phyloP scores from a whole-genome alignment of 306 rosid genomes.

The Abrus pulchellus region DNA sequence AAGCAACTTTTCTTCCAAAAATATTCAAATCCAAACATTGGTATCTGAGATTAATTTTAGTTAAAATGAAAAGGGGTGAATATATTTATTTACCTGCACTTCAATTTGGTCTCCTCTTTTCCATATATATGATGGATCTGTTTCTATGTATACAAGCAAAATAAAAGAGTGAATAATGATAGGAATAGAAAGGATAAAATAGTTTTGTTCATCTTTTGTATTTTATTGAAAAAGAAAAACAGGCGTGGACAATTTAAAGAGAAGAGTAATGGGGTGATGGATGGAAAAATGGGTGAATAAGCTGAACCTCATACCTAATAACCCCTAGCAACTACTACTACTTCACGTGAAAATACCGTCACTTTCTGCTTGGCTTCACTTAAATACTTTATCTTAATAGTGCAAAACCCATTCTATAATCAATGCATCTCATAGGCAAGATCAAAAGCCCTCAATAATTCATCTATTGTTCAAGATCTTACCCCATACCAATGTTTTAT shows the following conservation, averaged over 20 bases:
- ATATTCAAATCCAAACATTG: too few relatives aligned
- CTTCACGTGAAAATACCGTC: conserved; percentile 60
- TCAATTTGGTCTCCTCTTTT: too few relatives aligned
- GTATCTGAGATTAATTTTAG: too few relatives aligned
- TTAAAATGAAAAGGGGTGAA: too few relatives aligned
- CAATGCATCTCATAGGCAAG: conserved; percentile 31
- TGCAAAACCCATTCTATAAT: conserved; percentile 37
- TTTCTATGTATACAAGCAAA: too few relatives aligned
- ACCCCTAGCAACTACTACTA: not conserved
- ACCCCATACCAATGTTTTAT: not conserved
- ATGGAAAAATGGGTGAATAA: conserved; percentile 13
- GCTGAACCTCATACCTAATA: conserved; percentile 11
- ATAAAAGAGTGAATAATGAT: too few relatives aligned
- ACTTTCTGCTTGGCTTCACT: conserved; percentile 62
- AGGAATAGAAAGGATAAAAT: too few relatives aligned
- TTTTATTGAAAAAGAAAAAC: not conserved
- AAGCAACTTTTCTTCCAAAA: too few relatives aligned
- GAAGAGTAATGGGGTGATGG: conserved; percentile 36
- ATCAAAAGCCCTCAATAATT: conserved; percentile 37
- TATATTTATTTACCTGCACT: not conserved
- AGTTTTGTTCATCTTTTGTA: too few relatives aligned
- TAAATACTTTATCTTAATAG: conserved; percentile 13
- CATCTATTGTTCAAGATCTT: conserved; percentile 22
- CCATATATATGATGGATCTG: too few relatives aligned
- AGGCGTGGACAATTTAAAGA: not conserved